Base-by-base conservation (phyloP, 176 grass and related monocot genomes). In the Lolium rigidum region DNA sequence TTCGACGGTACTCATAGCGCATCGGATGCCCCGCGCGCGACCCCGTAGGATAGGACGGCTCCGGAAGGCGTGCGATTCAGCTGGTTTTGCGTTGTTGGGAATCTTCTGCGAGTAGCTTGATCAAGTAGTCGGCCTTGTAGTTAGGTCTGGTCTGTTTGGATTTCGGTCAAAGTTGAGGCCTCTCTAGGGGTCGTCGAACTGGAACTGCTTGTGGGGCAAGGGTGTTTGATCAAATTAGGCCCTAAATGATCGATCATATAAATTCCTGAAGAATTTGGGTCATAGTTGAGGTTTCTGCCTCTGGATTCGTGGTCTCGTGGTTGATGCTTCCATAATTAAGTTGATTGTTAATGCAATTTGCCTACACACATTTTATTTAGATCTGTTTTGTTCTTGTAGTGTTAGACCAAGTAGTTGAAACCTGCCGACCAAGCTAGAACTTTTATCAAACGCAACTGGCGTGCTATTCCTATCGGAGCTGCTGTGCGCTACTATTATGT, bases 61-160 rank as follows among this genome's bases (percentile, higher is more conserved):
- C 12, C 7, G n/a, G 16, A 46, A 13, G 49, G 68, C 68, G 20
- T 20, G 44, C 25, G 58, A 31, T 4, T 24, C 12, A 10, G 38
- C 31, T 62, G 11, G 70, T 46, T 47, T 6, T 13, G 1, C 14
- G 11, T 26, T 13, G 26, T 9, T 16, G 37, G 21, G 43, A 17
- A 7, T 43, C 57, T 63, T 48, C 18, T 22, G 25, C 14, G 46
- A 46, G 20, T 72, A 28, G 52, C 18, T 82, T 6, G 62, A 69
- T 68, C 38, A 55, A 82, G n/a, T 52, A 22, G n/a, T 47, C 22
- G 15, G 22, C 54, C 18, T n/a, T 20, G 18, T 61, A 24, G 12
- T 72, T 88, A 79, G 44, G 74, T 50, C 49, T 60, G 43, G 11
- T 24, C 21, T 74, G 52, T 70, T 83, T 72, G 43, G 46, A 47